Evolutionary conservation across 2,329 filamentous ascomycete species (phyloP).

Genomic region (Aspergillus fumigatiaffinis): DNA sequence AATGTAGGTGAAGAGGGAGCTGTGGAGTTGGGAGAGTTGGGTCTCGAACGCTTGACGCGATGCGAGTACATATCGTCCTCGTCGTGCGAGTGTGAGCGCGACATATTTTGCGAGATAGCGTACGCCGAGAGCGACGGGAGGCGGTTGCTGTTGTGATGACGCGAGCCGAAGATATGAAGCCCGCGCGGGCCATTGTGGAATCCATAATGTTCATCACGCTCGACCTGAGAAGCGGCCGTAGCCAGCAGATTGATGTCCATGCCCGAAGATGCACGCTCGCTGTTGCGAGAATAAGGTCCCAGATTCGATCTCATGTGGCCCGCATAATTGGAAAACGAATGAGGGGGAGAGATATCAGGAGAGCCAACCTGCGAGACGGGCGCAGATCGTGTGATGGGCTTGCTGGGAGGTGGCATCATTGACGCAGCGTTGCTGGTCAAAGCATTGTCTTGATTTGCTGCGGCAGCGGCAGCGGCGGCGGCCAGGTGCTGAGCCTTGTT

Average conservation of each 20-base stretch:
- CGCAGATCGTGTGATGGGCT: constrained; percentile 81
- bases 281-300: constrained; percentile 50
- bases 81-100: constrained; percentile 77
- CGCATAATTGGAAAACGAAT: constrained; percentile 68
- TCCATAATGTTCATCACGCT: constrained; percentile 54
- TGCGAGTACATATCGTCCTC: constrained; percentile 69
- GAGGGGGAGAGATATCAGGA: constrained; percentile 93
- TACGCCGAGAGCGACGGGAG: constrained; percentile 76
- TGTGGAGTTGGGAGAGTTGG: constrained; percentile 91
- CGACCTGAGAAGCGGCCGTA: constrained; percentile 63
- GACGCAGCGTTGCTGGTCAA: constrained; percentile 45
- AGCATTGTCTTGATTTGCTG: constrained; percentile 49
- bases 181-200: constrained; percentile 43
- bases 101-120: constrained; percentile 76
- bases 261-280: constrained; percentile 46
- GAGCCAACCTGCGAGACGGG: constrained; percentile 81
- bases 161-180: constrained; percentile 46
- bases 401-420: constrained; percentile 77
- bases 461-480: constrained; percentile 54
- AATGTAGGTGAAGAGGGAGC: constrained; percentile 95
- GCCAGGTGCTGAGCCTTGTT: constrained; percentile 72
- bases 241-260: constrained; percentile 67
- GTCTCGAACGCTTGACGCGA: constrained; percentile 81
- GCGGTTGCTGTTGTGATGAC: constrained; percentile 50
- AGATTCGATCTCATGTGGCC: constrained; percentile 56